phyloP scores from a whole-genome alignment of 192 early-diverging fungal genomes.

The Backusella macrospora region DNA sequence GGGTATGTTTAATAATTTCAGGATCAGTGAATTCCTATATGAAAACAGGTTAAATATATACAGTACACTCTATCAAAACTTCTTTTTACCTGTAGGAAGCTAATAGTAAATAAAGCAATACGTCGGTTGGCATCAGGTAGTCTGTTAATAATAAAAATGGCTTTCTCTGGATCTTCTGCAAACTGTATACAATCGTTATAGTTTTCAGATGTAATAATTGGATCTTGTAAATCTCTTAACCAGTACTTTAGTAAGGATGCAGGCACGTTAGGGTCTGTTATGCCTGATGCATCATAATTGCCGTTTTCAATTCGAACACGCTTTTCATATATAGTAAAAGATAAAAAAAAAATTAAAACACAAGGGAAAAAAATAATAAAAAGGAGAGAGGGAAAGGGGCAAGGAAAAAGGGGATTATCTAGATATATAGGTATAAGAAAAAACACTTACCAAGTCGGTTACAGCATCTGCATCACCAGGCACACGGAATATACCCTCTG shows the following conservation, averaged over 20 bases:
- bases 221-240: conserved; percentile 92
- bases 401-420: neutral
- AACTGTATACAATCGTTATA: conserved; percentile 79
- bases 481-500: conserved; percentile 97
- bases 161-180: conserved; percentile 55
- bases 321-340: conserved; percentile 35
- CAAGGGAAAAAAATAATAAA: too few species aligned
- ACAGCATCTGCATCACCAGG: conserved; percentile 91
- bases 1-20: conserved; percentile 73
- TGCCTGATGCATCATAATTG: conserved; percentile 63
- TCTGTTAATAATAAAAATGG: conserved; percentile 50
- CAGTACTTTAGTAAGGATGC: conserved; percentile 91
- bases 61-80: neutral
- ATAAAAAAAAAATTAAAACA: neutral
- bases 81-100: conserved; percentile 71
- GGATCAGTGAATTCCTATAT: conserved; percentile 72
- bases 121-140: conserved; percentile 66
- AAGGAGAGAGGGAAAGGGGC: too few species aligned
- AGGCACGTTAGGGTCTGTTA: conserved; percentile 91
- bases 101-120: conserved; percentile 77
- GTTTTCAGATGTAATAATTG: conserved; percentile 80
- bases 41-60: neutral
- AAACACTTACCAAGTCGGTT: conserved; percentile 60
- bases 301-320: conserved; percentile 84
- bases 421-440: neutral